Conservation (phyloP, 768 basidiomycete genomes). For the Naganishia vishniacii region DNA sequence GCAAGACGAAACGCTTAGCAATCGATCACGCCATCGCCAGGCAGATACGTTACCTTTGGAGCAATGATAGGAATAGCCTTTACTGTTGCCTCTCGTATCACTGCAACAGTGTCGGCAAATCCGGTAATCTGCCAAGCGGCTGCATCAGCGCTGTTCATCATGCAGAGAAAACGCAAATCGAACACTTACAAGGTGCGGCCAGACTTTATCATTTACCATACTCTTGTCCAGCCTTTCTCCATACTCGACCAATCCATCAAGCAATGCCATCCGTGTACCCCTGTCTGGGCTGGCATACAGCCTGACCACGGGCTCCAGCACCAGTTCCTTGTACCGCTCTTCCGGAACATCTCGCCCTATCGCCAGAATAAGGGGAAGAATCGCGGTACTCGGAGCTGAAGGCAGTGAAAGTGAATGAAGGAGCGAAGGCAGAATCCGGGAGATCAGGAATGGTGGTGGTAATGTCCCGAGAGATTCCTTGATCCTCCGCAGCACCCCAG, state of each 20-base stretch:
- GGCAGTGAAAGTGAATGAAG: conserved; percentile 47
- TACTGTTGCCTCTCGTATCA: conserved; percentile 90
- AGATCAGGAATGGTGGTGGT: conserved; percentile 75
- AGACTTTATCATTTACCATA: conserved; percentile 77
- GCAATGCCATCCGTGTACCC: conserved; percentile 84
- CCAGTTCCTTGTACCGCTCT: conserved; percentile 58
- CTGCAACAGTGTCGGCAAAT: conserved; percentile 85
- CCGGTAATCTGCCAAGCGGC: conserved; percentile 71
- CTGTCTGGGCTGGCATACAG: conserved; percentile 85
- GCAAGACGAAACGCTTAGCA: background rate
- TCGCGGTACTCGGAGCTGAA: conserved; percentile 54
- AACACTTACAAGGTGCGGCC: conserved; percentile 63
- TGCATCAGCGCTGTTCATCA: background rate
- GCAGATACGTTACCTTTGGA: conserved; percentile 77
- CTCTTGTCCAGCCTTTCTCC: conserved; percentile 81
- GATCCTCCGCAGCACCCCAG: conserved; percentile 63
- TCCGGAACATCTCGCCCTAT: conserved; percentile 67
- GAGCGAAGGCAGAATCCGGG: conserved; percentile 82
- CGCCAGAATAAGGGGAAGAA: conserved; percentile 77
- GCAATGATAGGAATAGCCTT: conserved; percentile 78
- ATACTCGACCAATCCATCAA: conserved; percentile 78
- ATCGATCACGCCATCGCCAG: too few relatives aligned
- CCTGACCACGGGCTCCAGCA: conserved; percentile 74
- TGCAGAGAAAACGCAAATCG: background rate
- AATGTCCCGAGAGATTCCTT: conserved; percentile 74